Evolutionary conservation across 1,139 yeast genomes (phyloP).

Genomic region (Geotrichum restrictum): DNA sequence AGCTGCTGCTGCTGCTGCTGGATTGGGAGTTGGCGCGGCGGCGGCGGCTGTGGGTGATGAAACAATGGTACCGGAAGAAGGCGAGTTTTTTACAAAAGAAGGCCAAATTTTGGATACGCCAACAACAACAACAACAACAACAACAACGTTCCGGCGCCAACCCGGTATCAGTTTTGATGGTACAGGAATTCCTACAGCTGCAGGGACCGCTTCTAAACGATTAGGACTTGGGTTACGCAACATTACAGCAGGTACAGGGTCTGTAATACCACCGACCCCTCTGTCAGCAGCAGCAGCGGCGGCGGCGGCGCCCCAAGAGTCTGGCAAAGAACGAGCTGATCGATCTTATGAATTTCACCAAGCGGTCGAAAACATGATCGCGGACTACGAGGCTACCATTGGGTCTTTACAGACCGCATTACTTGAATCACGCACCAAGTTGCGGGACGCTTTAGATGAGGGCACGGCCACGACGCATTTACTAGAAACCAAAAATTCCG

Average conservation of each 20-base stretch:
- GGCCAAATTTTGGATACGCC: too few relatives aligned
- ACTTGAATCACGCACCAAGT: conserved; percentile 12
- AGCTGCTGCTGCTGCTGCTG: too few relatives aligned
- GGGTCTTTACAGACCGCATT: conserved; percentile 27
- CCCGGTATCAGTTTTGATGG: too few relatives aligned
- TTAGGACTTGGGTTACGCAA: background rate
- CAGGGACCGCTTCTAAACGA: too few relatives aligned
- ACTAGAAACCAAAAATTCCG: conserved; percentile 20
- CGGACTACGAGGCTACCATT: conserved; percentile 30
- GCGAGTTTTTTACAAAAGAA: too few relatives aligned
- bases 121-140: too few relatives aligned
- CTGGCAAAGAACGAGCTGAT: conserved; percentile 24
- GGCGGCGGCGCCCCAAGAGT: conserved; percentile 16
- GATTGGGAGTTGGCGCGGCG: too few relatives aligned
- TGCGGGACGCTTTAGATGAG: background rate
- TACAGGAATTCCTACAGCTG: too few relatives aligned
- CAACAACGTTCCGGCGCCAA: too few relatives aligned
- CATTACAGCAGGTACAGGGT: background rate
- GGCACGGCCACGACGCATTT: conserved; percentile 11
- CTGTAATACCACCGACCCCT: background rate
- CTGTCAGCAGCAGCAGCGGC: too few relatives aligned
- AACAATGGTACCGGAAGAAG: too few relatives aligned
- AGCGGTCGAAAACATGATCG: conserved; percentile 27
- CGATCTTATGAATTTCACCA: conserved; percentile 26
- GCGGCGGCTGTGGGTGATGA: too few relatives aligned